Evolutionary conservation across 2,329 filamentous ascomycete genomes (phyloP).

Genomic region (Fonsecaea pugnacius): DNA sequence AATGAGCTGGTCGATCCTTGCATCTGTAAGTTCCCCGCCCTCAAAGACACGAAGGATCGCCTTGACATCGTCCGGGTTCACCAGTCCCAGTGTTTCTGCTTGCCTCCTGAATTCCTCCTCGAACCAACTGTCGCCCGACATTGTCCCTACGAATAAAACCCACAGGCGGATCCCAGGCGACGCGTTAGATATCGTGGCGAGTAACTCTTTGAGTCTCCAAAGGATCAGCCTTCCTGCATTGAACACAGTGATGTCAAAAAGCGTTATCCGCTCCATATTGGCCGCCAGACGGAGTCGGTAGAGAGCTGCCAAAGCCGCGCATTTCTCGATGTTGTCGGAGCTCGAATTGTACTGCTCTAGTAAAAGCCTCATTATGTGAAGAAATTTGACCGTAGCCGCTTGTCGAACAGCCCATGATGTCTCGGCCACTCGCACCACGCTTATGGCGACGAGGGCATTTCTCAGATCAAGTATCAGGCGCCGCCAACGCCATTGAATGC

Average conservation of each 20-base stretch:
- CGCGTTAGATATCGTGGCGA: background rate
- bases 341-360: conserved; percentile 13
- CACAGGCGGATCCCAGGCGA: conserved; percentile 11
- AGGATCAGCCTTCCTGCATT: conserved; percentile 16
- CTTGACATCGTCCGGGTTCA: background rate
- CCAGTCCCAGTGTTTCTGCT: background rate
- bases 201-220: conserved; percentile 4
- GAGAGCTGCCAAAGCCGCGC: conserved; percentile 11
- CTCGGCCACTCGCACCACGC: conserved; percentile 3
- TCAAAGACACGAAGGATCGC: background rate
- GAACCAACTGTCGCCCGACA: conserved; percentile 19
- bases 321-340: conserved; percentile 16
- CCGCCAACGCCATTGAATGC: background rate
- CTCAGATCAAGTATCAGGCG: conserved; percentile 8
- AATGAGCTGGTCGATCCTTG: background rate
- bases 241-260: conserved; percentile 7
- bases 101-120: conserved; percentile 16
- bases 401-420: background rate
- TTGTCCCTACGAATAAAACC: conserved; percentile 9
- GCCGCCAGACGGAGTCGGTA: conserved; percentile 17
- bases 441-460: conserved; percentile 11
- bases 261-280: conserved; percentile 15
- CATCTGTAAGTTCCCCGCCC: background rate
- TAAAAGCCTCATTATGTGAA: conserved; percentile 13
- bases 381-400: conserved; percentile 14